Base-by-base conservation (phyloP, 1,139 yeast species). In the Scheffersomyces quercinus region DNA sequence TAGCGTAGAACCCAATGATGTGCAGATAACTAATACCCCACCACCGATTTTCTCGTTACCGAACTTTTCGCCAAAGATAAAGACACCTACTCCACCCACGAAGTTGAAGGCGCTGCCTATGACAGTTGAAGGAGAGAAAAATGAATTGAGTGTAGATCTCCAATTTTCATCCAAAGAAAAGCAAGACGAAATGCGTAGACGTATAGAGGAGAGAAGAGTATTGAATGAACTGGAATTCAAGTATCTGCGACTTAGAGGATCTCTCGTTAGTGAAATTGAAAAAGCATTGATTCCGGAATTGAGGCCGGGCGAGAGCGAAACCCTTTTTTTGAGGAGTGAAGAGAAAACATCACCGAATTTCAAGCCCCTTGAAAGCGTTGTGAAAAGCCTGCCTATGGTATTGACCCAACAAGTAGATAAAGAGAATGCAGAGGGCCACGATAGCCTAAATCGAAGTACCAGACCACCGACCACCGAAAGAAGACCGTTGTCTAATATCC, bases 141-240 rank as follows among this genome's bases (percentile, higher is more conserved):
- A 29, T 9, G 24, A 30, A 32, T 16, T 33, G 14, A 11, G 29
- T 10, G 20, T 28, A 30, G 47, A 40, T 4, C 29, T 29, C 11
- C 39, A 42, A 10, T 34, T 43, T n/a, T 38, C 54, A 39, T 50
- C 59, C 3, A 54, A 54, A 37, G 59, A 59, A 15, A 64, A 61
- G 38, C 65, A 63, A 39, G 43, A 49, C 4, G 69, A 64, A 40
- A 49, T 66, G 9, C 52, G 68, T 39, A 53, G 51, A 39, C 47
- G 65, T 41, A 63, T 64, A 14, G 68, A 67, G 29, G 62, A 64
- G 44, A 40, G 14, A 40, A 40, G 38, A 43, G 45, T 35, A 34
- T 29, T 55, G 8, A 56, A 56, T 42, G 61, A 55, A 48, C 35
- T 51, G 10, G 54, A 53, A 35, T 43, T 44, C n/a, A 31, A 31